These are phyloP conservation scores for Boletus reticulatus DNA, from an alignment of 768 basidiomycete species.

Conservation along the genomic window DNA sequence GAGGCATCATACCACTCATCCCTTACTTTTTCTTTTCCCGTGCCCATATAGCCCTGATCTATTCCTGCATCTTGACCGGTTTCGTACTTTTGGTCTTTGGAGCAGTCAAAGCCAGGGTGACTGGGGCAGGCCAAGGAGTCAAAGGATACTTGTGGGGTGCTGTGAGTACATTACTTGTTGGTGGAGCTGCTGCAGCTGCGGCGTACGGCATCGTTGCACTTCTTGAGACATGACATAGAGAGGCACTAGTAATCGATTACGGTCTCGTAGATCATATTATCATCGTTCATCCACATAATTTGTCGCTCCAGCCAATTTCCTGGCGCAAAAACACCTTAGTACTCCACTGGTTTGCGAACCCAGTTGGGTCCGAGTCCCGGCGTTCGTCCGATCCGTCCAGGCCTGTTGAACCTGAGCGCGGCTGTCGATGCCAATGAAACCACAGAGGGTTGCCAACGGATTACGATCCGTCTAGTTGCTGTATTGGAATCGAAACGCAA, in stretches of 20 bases:
- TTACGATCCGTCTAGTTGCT: neutral
- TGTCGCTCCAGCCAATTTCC: no score
- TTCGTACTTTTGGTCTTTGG: slow-evolving; percentile 88
- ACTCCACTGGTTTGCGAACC: no score
- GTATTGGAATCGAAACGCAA: neutral
- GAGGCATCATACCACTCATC: slow-evolving; percentile 88
- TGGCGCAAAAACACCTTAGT: no score
- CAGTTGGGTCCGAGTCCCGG: no score
- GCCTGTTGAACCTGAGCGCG: no score
- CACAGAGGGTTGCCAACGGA: no score
- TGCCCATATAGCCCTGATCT: slow-evolving; percentile 68
- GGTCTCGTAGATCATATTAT: no score
- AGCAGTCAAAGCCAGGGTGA: slow-evolving; percentile 83
- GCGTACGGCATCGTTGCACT: slow-evolving; percentile 58
- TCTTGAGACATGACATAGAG: slow-evolving; percentile 35
- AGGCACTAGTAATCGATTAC: no score
- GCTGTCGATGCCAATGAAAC: no score
- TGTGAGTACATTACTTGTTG: slow-evolving; percentile 81
- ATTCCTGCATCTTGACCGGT: slow-evolving; percentile 79
- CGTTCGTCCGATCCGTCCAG: no score
- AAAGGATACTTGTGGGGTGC: slow-evolving; percentile 86
- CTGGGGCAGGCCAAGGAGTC: slow-evolving; percentile 67
- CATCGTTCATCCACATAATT: no score
- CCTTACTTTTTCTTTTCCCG: slow-evolving; percentile 87
- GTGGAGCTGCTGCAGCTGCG: slow-evolving; percentile 83